Conservation (phyloP, 768 basidiomycete species). For the Chlorophyllum brunneum region DNA sequence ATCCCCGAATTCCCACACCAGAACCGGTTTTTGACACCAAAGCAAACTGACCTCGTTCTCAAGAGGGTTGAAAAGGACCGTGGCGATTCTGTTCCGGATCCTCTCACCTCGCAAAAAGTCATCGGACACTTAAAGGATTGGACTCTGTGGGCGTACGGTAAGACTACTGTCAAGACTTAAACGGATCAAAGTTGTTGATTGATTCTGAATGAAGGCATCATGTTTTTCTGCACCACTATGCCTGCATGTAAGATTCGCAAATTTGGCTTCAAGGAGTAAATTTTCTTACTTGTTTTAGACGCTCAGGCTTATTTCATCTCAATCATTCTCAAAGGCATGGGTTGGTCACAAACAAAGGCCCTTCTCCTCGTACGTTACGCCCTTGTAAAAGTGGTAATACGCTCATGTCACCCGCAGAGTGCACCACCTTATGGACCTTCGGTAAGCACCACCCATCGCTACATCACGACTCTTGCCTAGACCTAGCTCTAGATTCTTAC, state of each 20-base stretch:
- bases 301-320: conserved; percentile 15
- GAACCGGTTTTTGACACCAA: conserved; percentile 23
- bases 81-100: conserved; percentile 27
- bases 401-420: background rate
- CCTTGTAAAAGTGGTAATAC: background rate
- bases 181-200: background rate
- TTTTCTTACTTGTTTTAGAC: background rate
- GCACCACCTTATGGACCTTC: conserved; percentile 10
- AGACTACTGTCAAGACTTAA: background rate
- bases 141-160: conserved; percentile 30
- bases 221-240: conserved; percentile 27
- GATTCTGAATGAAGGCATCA: conserved; percentile 21
- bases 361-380: conserved; percentile 7
- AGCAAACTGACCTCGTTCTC: conserved; percentile 26
- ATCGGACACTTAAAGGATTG: conserved; percentile 27
- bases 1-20: conserved; percentile 25
- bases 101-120: conserved; percentile 24
- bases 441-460: conserved; percentile 8
- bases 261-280: background rate
- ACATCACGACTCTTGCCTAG: conserved; percentile 21
- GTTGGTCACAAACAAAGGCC: conserved; percentile 8
- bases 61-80: conserved; percentile 28
- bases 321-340: conserved; percentile 12
- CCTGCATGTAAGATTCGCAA: conserved; percentile 27
- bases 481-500: conserved; percentile 4